Percentiles rank a stretch among this genome's conserved stretches.
These are phyloP conservation scores for Teratosphaeria zuluensis DNA, from an alignment of 2,329 filamentous ascomycete genomes.

Conservation along the genomic window DNA sequence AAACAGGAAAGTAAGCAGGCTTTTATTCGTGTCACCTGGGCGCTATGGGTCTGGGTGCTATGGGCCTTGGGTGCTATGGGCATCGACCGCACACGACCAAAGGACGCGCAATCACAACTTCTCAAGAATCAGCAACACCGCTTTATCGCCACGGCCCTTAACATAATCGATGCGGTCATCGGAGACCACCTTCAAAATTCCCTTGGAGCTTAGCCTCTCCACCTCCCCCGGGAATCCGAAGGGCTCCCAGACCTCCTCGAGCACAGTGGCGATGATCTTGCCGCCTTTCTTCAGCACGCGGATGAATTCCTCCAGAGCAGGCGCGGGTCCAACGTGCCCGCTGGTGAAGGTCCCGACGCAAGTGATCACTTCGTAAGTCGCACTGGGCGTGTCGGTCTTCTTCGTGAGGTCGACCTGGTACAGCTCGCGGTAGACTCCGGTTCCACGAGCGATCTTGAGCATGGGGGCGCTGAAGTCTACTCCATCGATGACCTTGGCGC, in stretches of 20 bases:
- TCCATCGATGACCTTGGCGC: constrained; percentile 41
- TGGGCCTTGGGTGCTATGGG: no score
- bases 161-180: neutral
- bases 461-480: constrained; percentile 45
- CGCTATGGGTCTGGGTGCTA: neutral
- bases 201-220: constrained; percentile 21
- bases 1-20: neutral
- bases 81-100: no score
- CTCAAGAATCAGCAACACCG: neutral
- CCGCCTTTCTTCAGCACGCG: constrained; percentile 40
- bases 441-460: constrained; percentile 43
- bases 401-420: constrained; percentile 39
- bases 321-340: constrained; percentile 44
- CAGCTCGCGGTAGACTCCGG: constrained; percentile 39
- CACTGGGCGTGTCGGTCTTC: constrained; percentile 30
- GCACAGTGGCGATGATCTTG: constrained; percentile 42
- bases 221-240: constrained; percentile 41
- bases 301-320: constrained; percentile 41
- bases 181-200: neutral
- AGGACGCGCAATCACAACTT: neutral
- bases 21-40: neutral
- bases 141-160: neutral
- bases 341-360: constrained; percentile 49
- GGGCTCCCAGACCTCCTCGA: constrained; percentile 41
- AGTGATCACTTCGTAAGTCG: constrained; percentile 41